Base-by-base conservation (phyloP, 169 alveolate species). In the Plasmodium cynomolgi region DNA sequence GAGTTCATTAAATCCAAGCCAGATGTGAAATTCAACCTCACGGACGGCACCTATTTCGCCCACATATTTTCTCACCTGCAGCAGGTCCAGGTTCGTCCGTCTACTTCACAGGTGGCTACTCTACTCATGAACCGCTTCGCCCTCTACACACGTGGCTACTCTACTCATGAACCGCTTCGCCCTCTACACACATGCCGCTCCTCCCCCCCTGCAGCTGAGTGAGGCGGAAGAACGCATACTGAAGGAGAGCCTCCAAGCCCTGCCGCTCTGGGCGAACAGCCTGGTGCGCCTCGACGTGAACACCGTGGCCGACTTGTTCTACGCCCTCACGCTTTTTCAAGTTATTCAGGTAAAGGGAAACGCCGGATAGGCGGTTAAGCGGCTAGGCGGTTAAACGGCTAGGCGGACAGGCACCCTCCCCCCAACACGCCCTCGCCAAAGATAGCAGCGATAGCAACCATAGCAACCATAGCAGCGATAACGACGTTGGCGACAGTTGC, bases 21-120 rank as follows among this genome's bases (percentile, higher is more conserved):
- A 31, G 41, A 74, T n/a, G 41, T 84, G 11, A 73, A 84, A 17
- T 84, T 84, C 39, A 84, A 84, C 37, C 62, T 84, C 33, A 84
- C 39, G 29, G 93, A 84, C 73, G 39, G 41, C 3, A 84, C 93
- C 29, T 84, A 84, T 74, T 84, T 44, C 80, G 47, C 93, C 58
- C 93, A 84, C 58, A 50, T 84, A 41, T 84, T 74, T 84, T 73
- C 39, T 34, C 81, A 84, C 34, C 58, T 84, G 62, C 73, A 80
- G 41, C 80, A 82, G 7, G 34, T 84, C n/a, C 84, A 84, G 73
- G 93, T 84, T 68, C 34, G 84, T n/a, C 29, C 13, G n/a, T n/a
- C n/a, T n/a, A n/a, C n/a, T n/a, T n/a, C 34, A 74, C 20, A 56
- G 9, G 47, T 26, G 23, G 2, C 6, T 2, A 7, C 23, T 29